Percentiles rank a stretch among this genome's conserved stretches.
These are phyloP conservation scores for Saccharomyces hybrid DNA, from an alignment of 1,139 yeast species.

Conservation along the genomic window DNA sequence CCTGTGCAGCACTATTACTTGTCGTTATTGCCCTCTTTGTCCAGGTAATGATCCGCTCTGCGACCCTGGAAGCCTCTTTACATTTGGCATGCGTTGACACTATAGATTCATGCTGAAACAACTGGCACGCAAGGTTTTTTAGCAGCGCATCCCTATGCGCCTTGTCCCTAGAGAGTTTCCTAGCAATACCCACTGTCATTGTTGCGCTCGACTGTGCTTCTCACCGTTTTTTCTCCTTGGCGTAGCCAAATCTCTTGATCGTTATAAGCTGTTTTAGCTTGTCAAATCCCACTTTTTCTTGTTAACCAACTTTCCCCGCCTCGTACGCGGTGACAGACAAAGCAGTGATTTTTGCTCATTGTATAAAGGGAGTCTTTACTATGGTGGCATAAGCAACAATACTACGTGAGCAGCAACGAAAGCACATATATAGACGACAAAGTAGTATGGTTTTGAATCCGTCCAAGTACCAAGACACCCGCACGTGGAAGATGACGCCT, in stretches of 20 bases:
- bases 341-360: background rate
- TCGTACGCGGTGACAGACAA: background rate
- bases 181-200: conserved; percentile 29
- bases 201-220: background rate
- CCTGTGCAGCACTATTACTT: conserved; percentile 8
- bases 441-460: conserved; percentile 25
- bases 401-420: background rate
- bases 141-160: conserved; percentile 48
- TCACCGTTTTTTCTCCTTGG: background rate
- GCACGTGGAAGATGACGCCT: conserved; percentile 85
- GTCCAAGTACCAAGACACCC: conserved; percentile 60
- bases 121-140: conserved; percentile 57
- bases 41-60: conserved; percentile 49
- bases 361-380: background rate
- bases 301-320: background rate
- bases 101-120: conserved; percentile 60
- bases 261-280: background rate
- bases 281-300: background rate
- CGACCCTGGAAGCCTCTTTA: conserved; percentile 50
- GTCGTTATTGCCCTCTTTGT: conserved; percentile 31
- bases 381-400: background rate
- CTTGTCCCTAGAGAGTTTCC: conserved; percentile 34
- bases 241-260: background rate
- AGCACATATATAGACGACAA: conserved; percentile 5
- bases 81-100: conserved; percentile 69